phyloP scores from a whole-genome alignment of 202 grass and related monocot species.

The Cymbopogon flexuosus region DNA sequence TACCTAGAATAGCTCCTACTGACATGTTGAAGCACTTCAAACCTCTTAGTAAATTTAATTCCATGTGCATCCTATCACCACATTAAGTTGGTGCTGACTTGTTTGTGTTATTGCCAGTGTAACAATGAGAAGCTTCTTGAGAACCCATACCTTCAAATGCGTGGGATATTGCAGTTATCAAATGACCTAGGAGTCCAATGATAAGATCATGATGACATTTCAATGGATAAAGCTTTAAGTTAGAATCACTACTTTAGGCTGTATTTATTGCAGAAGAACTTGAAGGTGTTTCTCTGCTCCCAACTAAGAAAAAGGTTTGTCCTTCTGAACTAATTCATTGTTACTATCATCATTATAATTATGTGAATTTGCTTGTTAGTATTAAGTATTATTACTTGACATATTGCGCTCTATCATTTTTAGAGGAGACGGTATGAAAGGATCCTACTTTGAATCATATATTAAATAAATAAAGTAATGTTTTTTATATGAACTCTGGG shows the following conservation, averaged over 20 bases:
- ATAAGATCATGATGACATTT: slow-evolving; percentile 20
- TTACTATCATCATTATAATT: not conserved
- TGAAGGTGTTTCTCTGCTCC: slow-evolving; percentile 30
- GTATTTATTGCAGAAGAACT: slow-evolving; percentile 42
- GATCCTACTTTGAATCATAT: not conserved
- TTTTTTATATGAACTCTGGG: not conserved
- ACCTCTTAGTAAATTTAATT: slow-evolving; percentile 5
- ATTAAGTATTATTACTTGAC: slow-evolving; percentile 13
- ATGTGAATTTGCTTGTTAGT: not conserved
- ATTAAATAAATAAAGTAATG: not conserved
- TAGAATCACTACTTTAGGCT: slow-evolving; percentile 23
- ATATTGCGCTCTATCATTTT: not conserved
- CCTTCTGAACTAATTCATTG: not conserved
- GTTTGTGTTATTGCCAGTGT: slow-evolving; percentile 46
- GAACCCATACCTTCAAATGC: slow-evolving; percentile 99
- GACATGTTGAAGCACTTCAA: slow-evolving; percentile 14
- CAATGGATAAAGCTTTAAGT: slow-evolving; percentile 24
- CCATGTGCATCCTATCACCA: slow-evolving; percentile 4
- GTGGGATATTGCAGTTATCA: slow-evolving; percentile 82
- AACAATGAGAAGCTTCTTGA: slow-evolving; percentile 99
- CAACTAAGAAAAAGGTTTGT: slow-evolving; percentile 27
- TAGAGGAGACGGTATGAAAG: not conserved
- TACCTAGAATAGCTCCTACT: slow-evolving; percentile 18
- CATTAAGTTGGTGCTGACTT: slow-evolving; percentile 40
- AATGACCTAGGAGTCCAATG: slow-evolving; percentile 78